These are phyloP conservation scores for Diutina neorugosa DNA, from an alignment of 1,139 yeast genomes.

Conservation along the genomic window DNA sequence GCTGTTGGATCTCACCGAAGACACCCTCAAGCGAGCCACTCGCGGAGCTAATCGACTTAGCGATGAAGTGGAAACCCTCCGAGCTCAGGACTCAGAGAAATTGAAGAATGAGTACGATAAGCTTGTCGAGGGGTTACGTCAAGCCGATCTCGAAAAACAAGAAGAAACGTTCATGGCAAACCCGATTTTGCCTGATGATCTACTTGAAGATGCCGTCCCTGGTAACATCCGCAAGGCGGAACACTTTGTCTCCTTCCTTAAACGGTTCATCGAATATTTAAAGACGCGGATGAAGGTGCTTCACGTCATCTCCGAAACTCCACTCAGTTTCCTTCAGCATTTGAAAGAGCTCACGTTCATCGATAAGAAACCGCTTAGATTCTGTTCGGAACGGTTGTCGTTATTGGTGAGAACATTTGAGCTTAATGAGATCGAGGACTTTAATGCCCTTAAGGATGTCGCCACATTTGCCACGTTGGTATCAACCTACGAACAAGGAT, in stretches of 20 bases:
- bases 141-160: constrained; percentile 58
- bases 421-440: constrained; percentile 80
- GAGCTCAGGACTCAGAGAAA: constrained; percentile 68
- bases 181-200: constrained; percentile 77
- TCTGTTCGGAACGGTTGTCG: constrained; percentile 85
- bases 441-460: constrained; percentile 83
- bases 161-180: constrained; percentile 81
- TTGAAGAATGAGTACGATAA: constrained; percentile 84
- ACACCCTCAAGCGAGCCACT: constrained; percentile 31
- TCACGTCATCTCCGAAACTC: constrained; percentile 95
- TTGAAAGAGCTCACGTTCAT: constrained; percentile 86
- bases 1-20: constrained; percentile 60
- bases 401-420: constrained; percentile 83
- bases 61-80: constrained; percentile 70
- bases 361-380: constrained; percentile 80
- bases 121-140: constrained; percentile 78
- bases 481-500: constrained; percentile 90
- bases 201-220: constrained; percentile 86
- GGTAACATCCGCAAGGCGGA: constrained; percentile 96
- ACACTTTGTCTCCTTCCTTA: constrained; percentile 85
- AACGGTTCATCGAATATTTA: constrained; percentile 84
- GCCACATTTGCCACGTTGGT: constrained; percentile 95
- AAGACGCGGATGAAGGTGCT: constrained; percentile 96
- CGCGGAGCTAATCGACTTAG: constrained; percentile 71
- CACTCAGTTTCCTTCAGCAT: constrained; percentile 83